Percentiles rank a stretch among this genome's conserved stretches.
Conservation (phyloP, 495 filamentous ascomycete species). For the Aspergillus carlsbadensis region DNA sequence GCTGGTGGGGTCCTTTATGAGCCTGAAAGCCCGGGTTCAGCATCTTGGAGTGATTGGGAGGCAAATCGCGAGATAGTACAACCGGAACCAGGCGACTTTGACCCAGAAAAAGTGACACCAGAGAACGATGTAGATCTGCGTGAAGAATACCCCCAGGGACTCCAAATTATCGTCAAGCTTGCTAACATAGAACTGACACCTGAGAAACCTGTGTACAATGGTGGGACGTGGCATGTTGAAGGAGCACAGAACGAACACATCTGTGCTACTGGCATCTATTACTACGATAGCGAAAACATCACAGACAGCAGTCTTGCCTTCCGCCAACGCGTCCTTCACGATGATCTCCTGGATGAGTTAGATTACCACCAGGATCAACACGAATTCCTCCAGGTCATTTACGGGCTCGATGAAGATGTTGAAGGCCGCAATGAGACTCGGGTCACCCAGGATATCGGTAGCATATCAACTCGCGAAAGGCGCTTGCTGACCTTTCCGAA, state of each 20-base stretch:
- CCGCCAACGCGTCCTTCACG: constrained; percentile 30
- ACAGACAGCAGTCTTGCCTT: constrained; percentile 45
- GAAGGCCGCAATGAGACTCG: neutral
- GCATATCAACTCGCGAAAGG: constrained; percentile 19
- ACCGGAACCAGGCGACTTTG: neutral
- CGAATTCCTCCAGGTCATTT: constrained; percentile 20
- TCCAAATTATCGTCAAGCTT: constrained; percentile 62
- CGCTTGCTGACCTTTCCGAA: constrained; percentile 29
- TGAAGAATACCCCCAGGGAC: constrained; percentile 25
- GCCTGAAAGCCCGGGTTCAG: neutral
- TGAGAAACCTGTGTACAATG: constrained; percentile 45
- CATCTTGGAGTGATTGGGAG: neutral
- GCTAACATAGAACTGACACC: constrained; percentile 58
- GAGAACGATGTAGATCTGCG: neutral
- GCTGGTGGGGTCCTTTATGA: neutral
- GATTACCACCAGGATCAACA: constrained; percentile 21
- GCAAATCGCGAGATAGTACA: neutral
- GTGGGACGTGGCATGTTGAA: constrained; percentile 52
- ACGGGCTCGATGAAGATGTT: constrained; percentile 19
- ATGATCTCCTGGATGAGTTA: neutral
- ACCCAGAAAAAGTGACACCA: neutral
- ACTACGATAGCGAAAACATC: constrained; percentile 60
- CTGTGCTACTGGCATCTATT: constrained; percentile 55
- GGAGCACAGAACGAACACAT: constrained; percentile 51
- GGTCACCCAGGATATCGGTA: constrained; percentile 29